These are phyloP conservation scores for Melastoma malabathricum DNA, from an alignment of 345 rosid genomes.

Conservation along the genomic window DNA sequence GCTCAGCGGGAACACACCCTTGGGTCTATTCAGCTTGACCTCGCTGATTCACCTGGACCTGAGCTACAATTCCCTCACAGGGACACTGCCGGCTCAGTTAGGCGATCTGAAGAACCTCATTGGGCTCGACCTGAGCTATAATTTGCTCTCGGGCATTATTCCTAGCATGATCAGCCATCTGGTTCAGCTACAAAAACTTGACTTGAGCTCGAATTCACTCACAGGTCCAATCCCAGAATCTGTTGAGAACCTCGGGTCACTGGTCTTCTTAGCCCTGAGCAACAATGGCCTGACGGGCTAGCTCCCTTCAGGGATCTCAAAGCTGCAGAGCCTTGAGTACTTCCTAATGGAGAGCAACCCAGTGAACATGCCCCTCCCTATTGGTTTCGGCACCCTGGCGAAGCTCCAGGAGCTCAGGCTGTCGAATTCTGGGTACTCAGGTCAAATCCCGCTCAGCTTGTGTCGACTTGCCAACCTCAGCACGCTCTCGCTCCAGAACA, in stretches of 20 bases:
- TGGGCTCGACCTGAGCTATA: conserved; percentile 77
- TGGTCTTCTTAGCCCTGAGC: conserved; percentile 66
- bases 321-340: conserved; percentile 55
- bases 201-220: conserved; percentile 63
- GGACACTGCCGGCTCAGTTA: conserved; percentile 42
- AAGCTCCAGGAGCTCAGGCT: conserved; percentile 74
- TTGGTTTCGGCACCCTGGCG: conserved; percentile 37
- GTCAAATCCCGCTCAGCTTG: conserved; percentile 45
- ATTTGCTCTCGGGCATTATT: conserved; percentile 39
- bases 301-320: conserved; percentile 44
- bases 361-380: conserved; percentile 46
- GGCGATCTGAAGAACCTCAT: conserved; percentile 48
- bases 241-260: conserved; percentile 34
- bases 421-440: conserved; percentile 61
- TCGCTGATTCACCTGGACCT: conserved; percentile 60
- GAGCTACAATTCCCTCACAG: conserved; percentile 58
- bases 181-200: conserved; percentile 70
- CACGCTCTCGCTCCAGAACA: conserved; percentile 73
- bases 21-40: conserved; percentile 22
- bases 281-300: conserved; percentile 49
- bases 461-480: conserved; percentile 43
- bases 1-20: conserved; percentile 49
- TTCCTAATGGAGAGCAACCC: conserved; percentile 84
- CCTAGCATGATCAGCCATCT: conserved; percentile 53
- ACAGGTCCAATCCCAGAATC: conserved; percentile 43